Evolutionary conservation across 768 basidiomycete genomes (phyloP), one percentile per base, ranked within the genome.

Genomic region (Boletus pseudo-olivaceus): DNA sequence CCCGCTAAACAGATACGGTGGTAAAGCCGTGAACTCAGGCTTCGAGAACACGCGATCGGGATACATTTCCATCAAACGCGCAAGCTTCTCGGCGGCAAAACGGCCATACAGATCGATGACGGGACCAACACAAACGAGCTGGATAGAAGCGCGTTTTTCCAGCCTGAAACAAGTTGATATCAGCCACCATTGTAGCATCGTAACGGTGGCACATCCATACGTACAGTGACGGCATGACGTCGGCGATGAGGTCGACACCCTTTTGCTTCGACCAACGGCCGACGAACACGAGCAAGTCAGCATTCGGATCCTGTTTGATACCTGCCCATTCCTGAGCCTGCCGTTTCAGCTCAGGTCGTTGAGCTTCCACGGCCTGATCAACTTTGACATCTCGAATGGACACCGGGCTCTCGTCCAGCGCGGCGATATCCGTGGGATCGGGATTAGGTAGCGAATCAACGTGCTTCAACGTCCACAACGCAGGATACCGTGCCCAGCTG

Each of bases 221-320:
- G 63, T 66, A 90, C 85, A 97, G 66, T 4, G 82, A 80, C 23
- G 93, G 94, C 90, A 97, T 90, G 58, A 97, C 86, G 72, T 97
- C 94, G 9, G 94, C 94, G 60, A 97, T 97, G 40, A 97, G 76
- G 73, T 97, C 94, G n/a, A 97, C 93, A 73, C 90, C 94, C 72
- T 97, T 97, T 72, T 97, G 94, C 72, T 96, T 97, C 6, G 94
- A 97, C 94, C 94, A 97, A 58, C 94, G 88, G 67, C 94, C 94
- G 59, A 97, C 94, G 72, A 97, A 96, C 58, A 97, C 94, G 67
- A 97, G 96, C 44, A 97, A 70, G 68, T 95, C 92, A 2, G 93
- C 84, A 38, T 90, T 75, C 1, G 94, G 88, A 64, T 96, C 93
- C 64, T 96, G 93, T 67, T 85, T 88, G 72, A 97, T 87, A 45